These are phyloP conservation scores for Globisporangium nagaii DNA, from an alignment of 352 stramenopile species.

Conservation along the genomic window DNA sequence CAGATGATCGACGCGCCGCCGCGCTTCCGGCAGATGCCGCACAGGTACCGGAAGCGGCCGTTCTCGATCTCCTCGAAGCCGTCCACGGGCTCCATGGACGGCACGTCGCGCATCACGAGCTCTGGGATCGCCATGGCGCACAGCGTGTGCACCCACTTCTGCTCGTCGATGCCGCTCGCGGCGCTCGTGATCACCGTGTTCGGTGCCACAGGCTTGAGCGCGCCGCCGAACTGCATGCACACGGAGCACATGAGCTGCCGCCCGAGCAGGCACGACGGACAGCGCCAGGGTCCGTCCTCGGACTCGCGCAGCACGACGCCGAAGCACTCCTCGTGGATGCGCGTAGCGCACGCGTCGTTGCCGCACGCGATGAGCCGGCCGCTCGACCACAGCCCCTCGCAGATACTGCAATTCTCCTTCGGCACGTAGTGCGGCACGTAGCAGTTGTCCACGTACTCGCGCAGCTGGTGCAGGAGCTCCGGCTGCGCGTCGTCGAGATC, in stretches of 20 bases:
- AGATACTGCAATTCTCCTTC: slow-evolving; percentile 74
- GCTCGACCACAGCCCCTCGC: slow-evolving; percentile 78
- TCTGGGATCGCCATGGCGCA: slow-evolving; percentile 84
- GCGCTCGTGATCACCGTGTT: not conserved
- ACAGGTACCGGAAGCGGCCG: slow-evolving; percentile 75
- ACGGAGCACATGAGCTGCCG: slow-evolving; percentile 63
- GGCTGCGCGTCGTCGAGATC: slow-evolving; percentile 54
- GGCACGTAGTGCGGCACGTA: slow-evolving; percentile 71
- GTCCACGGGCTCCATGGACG: slow-evolving; percentile 76
- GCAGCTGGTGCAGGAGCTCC: slow-evolving; percentile 48
- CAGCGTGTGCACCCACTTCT: slow-evolving; percentile 82
- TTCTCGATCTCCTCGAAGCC: slow-evolving; percentile 84
- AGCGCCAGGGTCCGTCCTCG: slow-evolving; percentile 59
- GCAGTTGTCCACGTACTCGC: slow-evolving; percentile 73
- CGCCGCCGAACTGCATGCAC: slow-evolving; percentile 74
- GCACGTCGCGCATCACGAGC: slow-evolving; percentile 76
- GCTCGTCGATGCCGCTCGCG: slow-evolving; percentile 22
- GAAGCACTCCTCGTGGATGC: slow-evolving; percentile 83
- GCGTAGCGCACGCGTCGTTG: slow-evolving; percentile 56
- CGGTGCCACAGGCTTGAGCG: slow-evolving; percentile 52
- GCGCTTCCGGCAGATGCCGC: slow-evolving; percentile 72
- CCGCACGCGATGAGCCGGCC: slow-evolving; percentile 61
- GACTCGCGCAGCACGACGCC: slow-evolving; percentile 55
- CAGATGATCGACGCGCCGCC: slow-evolving; percentile 77
- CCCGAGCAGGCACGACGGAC: slow-evolving; percentile 70